Evolutionary conservation across 768 basidiomycete genomes (phyloP).

Genomic region (Russula earlei): DNA sequence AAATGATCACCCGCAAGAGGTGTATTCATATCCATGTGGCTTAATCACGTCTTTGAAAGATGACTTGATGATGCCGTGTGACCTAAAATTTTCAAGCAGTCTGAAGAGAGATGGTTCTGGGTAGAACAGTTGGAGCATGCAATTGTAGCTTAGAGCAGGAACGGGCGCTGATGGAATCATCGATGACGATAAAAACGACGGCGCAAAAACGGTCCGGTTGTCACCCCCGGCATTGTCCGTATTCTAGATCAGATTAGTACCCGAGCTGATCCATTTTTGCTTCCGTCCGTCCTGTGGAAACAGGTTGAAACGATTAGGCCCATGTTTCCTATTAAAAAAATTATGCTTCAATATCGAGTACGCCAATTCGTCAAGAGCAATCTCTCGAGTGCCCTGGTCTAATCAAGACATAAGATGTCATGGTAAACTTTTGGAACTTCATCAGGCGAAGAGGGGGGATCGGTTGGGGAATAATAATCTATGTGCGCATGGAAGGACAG

Average conservation of each 20-base stretch:
- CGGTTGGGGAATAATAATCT: neutral
- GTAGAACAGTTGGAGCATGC: neutral
- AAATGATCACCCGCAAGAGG: neutral
- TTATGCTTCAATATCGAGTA: neutral
- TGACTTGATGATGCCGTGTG: neutral
- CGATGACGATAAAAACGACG: neutral
- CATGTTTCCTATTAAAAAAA: slow-evolving; percentile 1
- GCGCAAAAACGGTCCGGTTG: neutral
- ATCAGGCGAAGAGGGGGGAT: neutral
- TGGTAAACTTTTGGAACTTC: neutral
- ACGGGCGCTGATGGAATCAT: neutral
- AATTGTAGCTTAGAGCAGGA: neutral
- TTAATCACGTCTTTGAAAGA: neutral
- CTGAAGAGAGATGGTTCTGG: neutral
- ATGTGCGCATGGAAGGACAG: neutral
- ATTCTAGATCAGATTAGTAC: neutral
- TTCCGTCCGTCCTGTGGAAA: neutral
- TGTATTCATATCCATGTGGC: neutral
- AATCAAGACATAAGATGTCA: neutral
- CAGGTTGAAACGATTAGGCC: neutral
- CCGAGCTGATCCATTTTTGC: neutral
- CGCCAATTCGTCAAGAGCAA: neutral
- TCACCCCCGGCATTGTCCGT: neutral
- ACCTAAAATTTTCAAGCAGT: neutral
- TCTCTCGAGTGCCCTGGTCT: neutral